Conservation (phyloP, 2,329 filamentous ascomycete genomes). For the Oidium heveae region DNA sequence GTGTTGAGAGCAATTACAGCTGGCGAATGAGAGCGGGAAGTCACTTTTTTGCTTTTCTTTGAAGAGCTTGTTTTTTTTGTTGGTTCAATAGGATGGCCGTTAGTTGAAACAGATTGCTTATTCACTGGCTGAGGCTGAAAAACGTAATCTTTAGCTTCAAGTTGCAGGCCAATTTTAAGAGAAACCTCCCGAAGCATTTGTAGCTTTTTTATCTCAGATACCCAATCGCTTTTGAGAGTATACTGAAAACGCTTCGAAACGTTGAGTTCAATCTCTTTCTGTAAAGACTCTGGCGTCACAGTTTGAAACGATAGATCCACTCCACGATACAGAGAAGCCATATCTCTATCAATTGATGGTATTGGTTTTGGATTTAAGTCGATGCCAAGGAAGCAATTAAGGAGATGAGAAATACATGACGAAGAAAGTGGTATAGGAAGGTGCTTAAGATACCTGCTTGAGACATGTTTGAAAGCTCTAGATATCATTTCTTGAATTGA, state of each 20-base stretch:
- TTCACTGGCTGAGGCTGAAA: conserved; percentile 21
- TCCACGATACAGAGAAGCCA: conserved; percentile 57
- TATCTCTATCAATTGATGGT: conserved; percentile 48
- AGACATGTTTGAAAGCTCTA: conserved; percentile 86
- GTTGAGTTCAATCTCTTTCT: conserved; percentile 44
- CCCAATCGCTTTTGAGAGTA: conserved; percentile 42
- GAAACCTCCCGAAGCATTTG: conserved; percentile 77
- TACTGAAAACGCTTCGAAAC: conserved; percentile 53
- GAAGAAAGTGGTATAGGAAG: conserved; percentile 60
- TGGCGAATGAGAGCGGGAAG: conserved; percentile 22
- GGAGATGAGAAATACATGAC: conserved; percentile 56
- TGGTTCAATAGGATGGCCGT: conserved; percentile 12
- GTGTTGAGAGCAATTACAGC: conserved; percentile 24
- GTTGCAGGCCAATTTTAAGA: conserved; percentile 71
- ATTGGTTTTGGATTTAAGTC: conserved; percentile 52
- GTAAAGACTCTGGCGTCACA: conserved; percentile 48
- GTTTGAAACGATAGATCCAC: conserved; percentile 60
- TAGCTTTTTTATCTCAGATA: conserved; percentile 39
- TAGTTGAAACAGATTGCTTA: conserved; percentile 19
- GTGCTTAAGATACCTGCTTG: conserved; percentile 53
- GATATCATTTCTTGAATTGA: conserved; percentile 79
- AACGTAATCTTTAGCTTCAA: conserved; percentile 52
- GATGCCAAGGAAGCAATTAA: conserved; percentile 76
- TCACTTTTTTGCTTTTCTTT: conserved; percentile 37
- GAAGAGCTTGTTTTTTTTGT: conserved; percentile 16